These are phyloP conservation scores for Lodderomyces parapsilosis DNA, from an alignment of 1,139 yeast genomes.

Conservation along the genomic window DNA sequence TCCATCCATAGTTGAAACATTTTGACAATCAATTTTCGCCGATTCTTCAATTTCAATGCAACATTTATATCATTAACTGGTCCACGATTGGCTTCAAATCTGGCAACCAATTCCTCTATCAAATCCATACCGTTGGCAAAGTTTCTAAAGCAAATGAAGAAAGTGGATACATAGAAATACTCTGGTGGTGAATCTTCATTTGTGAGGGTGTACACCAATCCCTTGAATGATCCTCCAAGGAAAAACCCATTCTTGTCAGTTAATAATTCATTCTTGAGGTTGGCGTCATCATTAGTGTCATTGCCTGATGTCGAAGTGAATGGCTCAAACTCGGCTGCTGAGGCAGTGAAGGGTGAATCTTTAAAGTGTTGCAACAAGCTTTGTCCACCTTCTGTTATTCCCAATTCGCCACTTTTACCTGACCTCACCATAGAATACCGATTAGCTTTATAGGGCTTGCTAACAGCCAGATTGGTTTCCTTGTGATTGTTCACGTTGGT, in stretches of 20 bases:
- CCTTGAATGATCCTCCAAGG: conserved; percentile 78
- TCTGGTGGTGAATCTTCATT: conserved; percentile 71
- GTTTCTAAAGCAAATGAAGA: conserved; percentile 76
- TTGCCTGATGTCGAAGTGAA: conserved; percentile 24
- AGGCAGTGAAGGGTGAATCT: conserved; percentile 43
- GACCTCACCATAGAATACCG: conserved; percentile 64
- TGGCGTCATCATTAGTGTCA: conserved; percentile 1
- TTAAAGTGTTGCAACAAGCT: conserved; percentile 48
- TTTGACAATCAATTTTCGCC: conserved; percentile 66
- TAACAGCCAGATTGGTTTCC: conserved; percentile 4
- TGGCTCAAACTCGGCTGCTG: conserved; percentile 37
- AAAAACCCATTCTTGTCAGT: conserved; percentile 52
- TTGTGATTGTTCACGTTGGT: conserved; percentile 8
- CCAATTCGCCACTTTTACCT: conserved; percentile 53
- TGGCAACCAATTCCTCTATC: conserved; percentile 62
- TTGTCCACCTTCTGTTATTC: conserved; percentile 59
- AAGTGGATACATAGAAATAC: conserved; percentile 69
- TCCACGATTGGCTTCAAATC: conserved; percentile 54
- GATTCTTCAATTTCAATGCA: conserved; percentile 55
- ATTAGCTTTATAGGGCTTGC: conserved; percentile 22
- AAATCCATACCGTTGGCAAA: conserved; percentile 72
- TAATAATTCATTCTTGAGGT: conserved; percentile 39
- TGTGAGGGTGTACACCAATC: conserved; percentile 68
- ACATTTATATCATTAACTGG: conserved; percentile 35
- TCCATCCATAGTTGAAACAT: conserved; percentile 83